Conservation (phyloP, 202 grass and related monocot genomes). For the Tripidium arundinaceum region DNA sequence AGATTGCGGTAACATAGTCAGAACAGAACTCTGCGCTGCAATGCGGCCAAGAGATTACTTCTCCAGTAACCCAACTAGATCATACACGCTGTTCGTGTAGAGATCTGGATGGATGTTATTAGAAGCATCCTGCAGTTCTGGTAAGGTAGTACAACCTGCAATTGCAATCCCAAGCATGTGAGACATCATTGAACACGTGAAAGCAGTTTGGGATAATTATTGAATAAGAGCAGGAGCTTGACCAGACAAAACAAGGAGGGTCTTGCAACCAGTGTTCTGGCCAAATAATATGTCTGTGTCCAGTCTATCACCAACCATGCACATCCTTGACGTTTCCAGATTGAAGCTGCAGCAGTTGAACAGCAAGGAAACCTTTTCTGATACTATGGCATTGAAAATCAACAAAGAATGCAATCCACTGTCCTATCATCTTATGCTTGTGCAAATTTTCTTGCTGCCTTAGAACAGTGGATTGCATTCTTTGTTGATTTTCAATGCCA, state of each 20-base stretch:
- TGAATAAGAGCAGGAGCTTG: slow-evolving; percentile 8
- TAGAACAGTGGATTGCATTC: neutral
- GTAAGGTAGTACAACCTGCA: slow-evolving; percentile 74
- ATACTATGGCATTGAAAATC: neutral
- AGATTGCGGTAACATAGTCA: slow-evolving; percentile 34
- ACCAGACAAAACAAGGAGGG: slow-evolving; percentile 98
- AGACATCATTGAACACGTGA: neutral
- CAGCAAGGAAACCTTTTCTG: neutral
- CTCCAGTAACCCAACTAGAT: slow-evolving; percentile 51
- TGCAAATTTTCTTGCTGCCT: neutral
- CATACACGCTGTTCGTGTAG: slow-evolving; percentile 46
- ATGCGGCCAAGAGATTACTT: slow-evolving; percentile 19
- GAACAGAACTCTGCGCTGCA: slow-evolving; percentile 17
- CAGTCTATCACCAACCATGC: slow-evolving; percentile 96
- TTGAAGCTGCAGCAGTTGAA: slow-evolving; percentile 61
- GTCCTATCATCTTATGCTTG: neutral
- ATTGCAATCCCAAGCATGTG: slow-evolving; percentile 29
- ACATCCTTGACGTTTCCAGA: slow-evolving; percentile 76
- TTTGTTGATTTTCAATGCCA: neutral
- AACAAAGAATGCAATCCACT: neutral
- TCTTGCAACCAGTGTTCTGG: slow-evolving; percentile 88
- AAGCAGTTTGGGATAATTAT: slow-evolving; percentile 4
- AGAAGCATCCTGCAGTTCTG: slow-evolving; percentile 53
- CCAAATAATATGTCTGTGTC: slow-evolving; percentile 99
- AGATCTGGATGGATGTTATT: slow-evolving; percentile 76